These are phyloP conservation scores for Trichoderma atroviride DNA, from an alignment of 2,329 filamentous ascomycete species.

Conservation along the genomic window DNA sequence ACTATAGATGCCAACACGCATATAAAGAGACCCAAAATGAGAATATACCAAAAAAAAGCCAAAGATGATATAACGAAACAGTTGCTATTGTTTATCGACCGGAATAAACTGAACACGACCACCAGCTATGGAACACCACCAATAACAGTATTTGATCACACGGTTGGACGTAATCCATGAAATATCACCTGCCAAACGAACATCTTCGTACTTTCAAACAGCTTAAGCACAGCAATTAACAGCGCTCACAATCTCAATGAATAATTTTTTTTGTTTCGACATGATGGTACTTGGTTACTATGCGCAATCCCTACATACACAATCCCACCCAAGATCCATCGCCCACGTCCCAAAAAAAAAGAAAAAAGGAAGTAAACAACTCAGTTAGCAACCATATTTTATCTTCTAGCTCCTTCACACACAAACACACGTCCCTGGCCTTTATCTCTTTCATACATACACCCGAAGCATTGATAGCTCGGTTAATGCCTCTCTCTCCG, in stretches of 20 bases:
- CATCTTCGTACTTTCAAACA: not conserved
- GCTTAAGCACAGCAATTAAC: not conserved
- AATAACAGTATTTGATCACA: not conserved
- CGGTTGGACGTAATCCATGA: not conserved
- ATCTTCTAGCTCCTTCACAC: constrained; percentile 18
- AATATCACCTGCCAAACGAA: not conserved
- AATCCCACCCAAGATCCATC: constrained; percentile 31
- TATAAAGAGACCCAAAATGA: not conserved
- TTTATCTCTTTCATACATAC: constrained; percentile 24
- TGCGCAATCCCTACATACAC: constrained; percentile 40
- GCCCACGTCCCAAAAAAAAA: constrained; percentile 32
- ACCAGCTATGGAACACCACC: not conserved
- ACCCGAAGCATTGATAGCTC: constrained; percentile 18
- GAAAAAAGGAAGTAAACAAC: constrained; percentile 35
- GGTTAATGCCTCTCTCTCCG: constrained; percentile 15
- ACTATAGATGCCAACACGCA: too few species aligned
- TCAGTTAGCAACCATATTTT: constrained; percentile 37
- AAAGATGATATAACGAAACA: not conserved
- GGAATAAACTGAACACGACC: not conserved
- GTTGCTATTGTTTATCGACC: not conserved
- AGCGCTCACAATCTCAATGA: constrained; percentile 15
- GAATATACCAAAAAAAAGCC: not conserved
- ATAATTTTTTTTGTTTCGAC: constrained; percentile 11
- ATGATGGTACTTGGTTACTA: constrained; percentile 37
- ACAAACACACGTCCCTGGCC: not conserved